Base-by-base conservation (phyloP, 2,329 filamentous ascomycete species). In the Pyricularia sp. region DNA sequence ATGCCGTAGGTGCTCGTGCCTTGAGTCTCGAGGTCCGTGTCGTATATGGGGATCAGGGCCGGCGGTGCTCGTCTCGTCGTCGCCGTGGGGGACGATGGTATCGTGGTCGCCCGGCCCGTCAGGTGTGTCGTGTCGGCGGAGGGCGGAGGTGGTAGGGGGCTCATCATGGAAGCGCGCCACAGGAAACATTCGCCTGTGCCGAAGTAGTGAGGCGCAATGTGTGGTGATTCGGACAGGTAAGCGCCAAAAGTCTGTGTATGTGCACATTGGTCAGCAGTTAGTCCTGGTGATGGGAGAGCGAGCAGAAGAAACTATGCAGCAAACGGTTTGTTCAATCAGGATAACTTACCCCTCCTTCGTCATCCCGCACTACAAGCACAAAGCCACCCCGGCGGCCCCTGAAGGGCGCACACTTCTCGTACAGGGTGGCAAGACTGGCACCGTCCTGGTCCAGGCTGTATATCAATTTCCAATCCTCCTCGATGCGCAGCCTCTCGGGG, bases 121-220 rank as follows among this genome's bases (percentile, higher is more conserved):
- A 85, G 74, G 73, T 84, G 75, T 2, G 80, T 81, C 1, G 83
- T 85, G 74, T 86, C 82, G 72, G 81, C 79, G 4, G 85, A 86
- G 0, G 92, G 92, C 0, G 90, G 91, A 0, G 89, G 91, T 1
- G 91, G 91, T 0, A 93, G 82, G 0, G 87, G 79, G 1, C 88
- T 83, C 42, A 94, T 82, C 4, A 90, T 80, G 64, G 88, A 88
- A 0, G 92, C 90, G 65, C 91, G 88, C 92, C 92, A 96, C 72
- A 96, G 86, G 78, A 96, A 99, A 79, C 94, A 98, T 79, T 99
- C 95, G 74, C 95, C 95, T 14, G 93, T 97, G 75, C 95, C 95
- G 78, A 92, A 99, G 82, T 97, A 99, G 72, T 94, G 91, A 2
- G 92, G 81, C 1, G 88, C 83, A 0, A 93, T 92, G 73, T 91